phyloP scores from a whole-genome alignment of 345 rosid genomes.

The Odontarrhena argentea region DNA sequence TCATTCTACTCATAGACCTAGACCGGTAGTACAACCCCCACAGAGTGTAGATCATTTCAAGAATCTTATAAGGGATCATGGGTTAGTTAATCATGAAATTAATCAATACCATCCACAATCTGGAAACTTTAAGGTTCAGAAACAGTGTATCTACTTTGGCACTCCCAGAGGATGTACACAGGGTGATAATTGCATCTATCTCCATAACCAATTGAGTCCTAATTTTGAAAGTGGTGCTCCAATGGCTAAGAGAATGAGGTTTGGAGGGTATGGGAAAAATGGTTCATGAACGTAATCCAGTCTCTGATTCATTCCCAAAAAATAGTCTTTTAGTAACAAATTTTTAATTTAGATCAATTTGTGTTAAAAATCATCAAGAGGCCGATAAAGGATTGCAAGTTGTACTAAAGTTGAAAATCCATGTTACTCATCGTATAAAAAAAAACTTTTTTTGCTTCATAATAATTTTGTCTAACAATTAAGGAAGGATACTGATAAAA shows the following conservation, averaged over 20 bases:
- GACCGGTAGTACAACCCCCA: slow-evolving; percentile 31
- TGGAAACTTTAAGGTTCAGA: slow-evolving; percentile 38
- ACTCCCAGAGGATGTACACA: slow-evolving; percentile 53
- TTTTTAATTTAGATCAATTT: slow-evolving; percentile 17
- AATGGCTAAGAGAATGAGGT: slow-evolving; percentile 53
- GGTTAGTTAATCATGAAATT: slow-evolving; percentile 44
- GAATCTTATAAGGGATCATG: slow-evolving; percentile 71
- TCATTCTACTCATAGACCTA: slow-evolving; percentile 21
- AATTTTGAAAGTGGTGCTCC: slow-evolving; percentile 36
- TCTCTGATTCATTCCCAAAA: slow-evolving; percentile 14
- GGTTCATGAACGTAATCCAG: slow-evolving; percentile 20
- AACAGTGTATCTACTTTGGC: slow-evolving; percentile 51
- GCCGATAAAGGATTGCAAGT: neutral
- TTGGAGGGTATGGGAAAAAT: slow-evolving; percentile 30
- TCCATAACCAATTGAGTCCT: slow-evolving; percentile 46
- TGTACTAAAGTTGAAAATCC: neutral
- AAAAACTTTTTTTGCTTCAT: neutral
- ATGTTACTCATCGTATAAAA: neutral
- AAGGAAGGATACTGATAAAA: too few relatives aligned
- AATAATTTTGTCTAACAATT: too few relatives aligned
- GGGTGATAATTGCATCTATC: slow-evolving; percentile 50
- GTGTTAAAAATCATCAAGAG: neutral
- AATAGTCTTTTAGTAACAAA: slow-evolving; percentile 12
- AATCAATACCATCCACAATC: slow-evolving; percentile 28
- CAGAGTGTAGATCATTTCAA: slow-evolving; percentile 57